Base-by-base conservation (phyloP, 495 filamentous ascomycete genomes). In the Aspergillus biplanus region DNA sequence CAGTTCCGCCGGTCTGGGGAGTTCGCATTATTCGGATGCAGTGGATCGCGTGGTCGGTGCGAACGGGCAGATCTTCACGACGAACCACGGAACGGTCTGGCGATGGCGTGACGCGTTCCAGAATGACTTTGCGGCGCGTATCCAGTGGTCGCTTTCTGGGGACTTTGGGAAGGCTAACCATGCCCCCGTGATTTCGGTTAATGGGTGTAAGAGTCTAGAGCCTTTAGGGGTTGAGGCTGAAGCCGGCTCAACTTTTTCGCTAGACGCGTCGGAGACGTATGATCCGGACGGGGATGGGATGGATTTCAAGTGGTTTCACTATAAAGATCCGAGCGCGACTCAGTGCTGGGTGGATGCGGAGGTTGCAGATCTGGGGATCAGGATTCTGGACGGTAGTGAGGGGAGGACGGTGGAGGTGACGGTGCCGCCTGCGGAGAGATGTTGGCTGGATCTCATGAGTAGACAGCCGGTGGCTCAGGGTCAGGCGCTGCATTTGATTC, bases 71-170 rank as follows among this genome's bases (percentile, higher is more conserved):
- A 70, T 47, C 11, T 69, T 77, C 59, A 73, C 62, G 7, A 73
- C 72, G 16, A 84, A 79, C 62, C 77, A 80, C 21, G 80, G 81
- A 0, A 81, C 80, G 2, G 79, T 82, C 56, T 84, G 80, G 80
- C 69, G 82, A 15, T 84, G 80, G 82, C 58, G 80, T 13, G 70
- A 75, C 58, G 78, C 78, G 0, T 81, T 75, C 59, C 78, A 83
- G 65, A 78, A 77, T 57, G 81, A 84, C 61, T 81, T 84, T 48
- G 80, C 80, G 0, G 80, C 80, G 8, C 69, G 82, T 3, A 81
- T 84, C 52, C 74, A 80, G 66, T 84, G 80, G 82, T 75, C 76
- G 4, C 60, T 82, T 1, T 62, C 68, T 5, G 18, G 64, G 4
- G 63, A 75, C 49, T 58, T 71, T 27, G 56, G 52, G 31, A 63